Percentiles rank a stretch among this genome's conserved stretches.
These are phyloP conservation scores for Saprolegnia diclina DNA, from an alignment of 352 stramenopile genomes.

Conservation along the genomic window DNA sequence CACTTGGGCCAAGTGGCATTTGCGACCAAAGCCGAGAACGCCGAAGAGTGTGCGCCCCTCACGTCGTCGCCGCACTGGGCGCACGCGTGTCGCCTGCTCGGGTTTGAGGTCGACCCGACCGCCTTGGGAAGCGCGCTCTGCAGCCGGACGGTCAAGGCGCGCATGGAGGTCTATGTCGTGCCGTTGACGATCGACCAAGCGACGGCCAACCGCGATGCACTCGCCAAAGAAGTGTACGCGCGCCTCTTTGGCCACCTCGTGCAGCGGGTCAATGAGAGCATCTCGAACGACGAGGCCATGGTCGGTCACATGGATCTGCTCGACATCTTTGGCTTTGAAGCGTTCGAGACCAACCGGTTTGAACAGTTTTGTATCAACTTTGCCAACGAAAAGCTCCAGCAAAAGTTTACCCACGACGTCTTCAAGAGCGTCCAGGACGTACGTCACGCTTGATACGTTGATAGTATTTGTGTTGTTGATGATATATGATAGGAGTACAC, in stretches of 20 bases:
- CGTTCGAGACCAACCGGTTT: slow-evolving; percentile 90
- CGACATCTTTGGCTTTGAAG: slow-evolving; percentile 98
- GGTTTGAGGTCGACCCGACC: slow-evolving; percentile 47
- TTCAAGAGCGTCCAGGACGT: slow-evolving; percentile 81
- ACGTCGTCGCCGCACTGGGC: slow-evolving; percentile 36
- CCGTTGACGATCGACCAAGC: slow-evolving; percentile 65
- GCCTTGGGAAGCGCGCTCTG: slow-evolving; percentile 65
- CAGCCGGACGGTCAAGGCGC: slow-evolving; percentile 72
- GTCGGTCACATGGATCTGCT: slow-evolving; percentile 89
- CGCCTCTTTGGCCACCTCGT: slow-evolving; percentile 93
- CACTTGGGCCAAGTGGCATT: slow-evolving; percentile 80
- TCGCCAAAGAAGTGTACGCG: slow-evolving; percentile 93
- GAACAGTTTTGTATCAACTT: slow-evolving; percentile 97
- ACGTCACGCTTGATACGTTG: background rate
- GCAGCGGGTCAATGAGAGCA: slow-evolving; percentile 71
- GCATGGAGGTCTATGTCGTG: slow-evolving; percentile 78
- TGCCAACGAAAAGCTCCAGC: slow-evolving; percentile 92
- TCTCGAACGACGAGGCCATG: slow-evolving; percentile 44
- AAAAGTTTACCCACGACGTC: slow-evolving; percentile 84
- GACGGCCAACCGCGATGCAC: slow-evolving; percentile 87
- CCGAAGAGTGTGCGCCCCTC: slow-evolving; percentile 47
- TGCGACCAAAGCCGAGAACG: slow-evolving; percentile 68
- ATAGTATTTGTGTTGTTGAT: too few relatives aligned
- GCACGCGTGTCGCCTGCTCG: slow-evolving; percentile 36
- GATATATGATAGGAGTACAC: slow-evolving; percentile 46